Evolutionary conservation across 1,284 basidiomycete genomes (phyloP).

Genomic region (Pascua guehoae): DNA sequence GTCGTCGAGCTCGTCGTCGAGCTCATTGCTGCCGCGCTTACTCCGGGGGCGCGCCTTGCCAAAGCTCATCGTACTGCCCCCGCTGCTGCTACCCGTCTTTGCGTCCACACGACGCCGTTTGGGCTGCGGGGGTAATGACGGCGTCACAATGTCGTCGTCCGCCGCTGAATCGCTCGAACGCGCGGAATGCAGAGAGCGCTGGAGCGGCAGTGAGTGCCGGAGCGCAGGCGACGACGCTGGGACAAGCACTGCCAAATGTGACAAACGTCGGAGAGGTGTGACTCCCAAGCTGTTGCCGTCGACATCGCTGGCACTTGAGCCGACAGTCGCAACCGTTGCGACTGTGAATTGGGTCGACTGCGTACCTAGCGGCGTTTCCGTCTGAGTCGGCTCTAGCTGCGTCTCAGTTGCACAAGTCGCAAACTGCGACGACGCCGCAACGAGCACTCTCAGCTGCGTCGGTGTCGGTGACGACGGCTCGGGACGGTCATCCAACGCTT

Average conservation of each 20-base stretch:
- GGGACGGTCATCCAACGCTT: neutral
- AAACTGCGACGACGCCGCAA: constrained; percentile 9
- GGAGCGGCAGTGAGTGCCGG: neutral
- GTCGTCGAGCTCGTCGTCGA: constrained; percentile 20
- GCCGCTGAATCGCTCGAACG: constrained; percentile 29
- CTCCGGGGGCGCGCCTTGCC: constrained; percentile 6
- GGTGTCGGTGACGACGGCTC: constrained; percentile 15
- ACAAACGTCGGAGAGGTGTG: neutral
- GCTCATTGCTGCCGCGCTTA: constrained; percentile 16
- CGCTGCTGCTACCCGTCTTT: no score
- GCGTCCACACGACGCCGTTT: no score
- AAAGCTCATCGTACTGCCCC: no score
- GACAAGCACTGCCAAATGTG: constrained; percentile 12
- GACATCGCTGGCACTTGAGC: neutral
- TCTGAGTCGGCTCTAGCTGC: no score
- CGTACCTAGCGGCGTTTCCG: no score
- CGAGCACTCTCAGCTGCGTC: constrained; percentile 1
- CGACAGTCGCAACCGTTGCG: neutral
- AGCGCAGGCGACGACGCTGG: constrained; percentile 19
- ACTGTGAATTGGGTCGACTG: no score
- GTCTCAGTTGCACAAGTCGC: no score
- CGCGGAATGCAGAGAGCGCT: neutral
- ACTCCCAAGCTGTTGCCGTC: no score
- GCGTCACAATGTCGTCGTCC: constrained; percentile 33
- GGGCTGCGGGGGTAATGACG: constrained; percentile 1